phyloP scores from a whole-genome alignment of 2,329 filamentous ascomycete species.

The Talaromyces atroroseus region DNA sequence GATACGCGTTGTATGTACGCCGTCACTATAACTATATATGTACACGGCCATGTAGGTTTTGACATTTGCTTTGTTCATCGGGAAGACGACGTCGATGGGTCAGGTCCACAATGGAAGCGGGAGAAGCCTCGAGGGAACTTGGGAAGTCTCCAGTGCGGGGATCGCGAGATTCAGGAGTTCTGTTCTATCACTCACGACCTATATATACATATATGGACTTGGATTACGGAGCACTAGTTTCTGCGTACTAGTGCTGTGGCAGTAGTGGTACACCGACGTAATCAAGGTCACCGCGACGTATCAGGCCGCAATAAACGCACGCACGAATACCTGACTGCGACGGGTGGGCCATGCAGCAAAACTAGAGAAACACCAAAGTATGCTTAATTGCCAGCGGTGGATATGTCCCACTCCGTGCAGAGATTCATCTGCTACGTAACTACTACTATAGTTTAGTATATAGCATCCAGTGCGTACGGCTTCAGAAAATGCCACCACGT shows the following conservation, averaged over 20 bases:
- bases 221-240: no score
- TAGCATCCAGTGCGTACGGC: no score
- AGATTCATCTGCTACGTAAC: no score
- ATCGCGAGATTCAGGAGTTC: not conserved
- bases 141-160: conserved; percentile 9
- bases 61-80: no score
- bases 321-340: not conserved
- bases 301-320: no score
- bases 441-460: no score
- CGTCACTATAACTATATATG: not conserved
- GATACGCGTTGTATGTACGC: not conserved
- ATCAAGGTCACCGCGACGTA: not conserved
- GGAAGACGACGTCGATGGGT: not conserved
- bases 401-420: not conserved
- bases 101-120: conserved; percentile 16
- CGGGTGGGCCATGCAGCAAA: not conserved
- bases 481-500: no score
- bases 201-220: no score
- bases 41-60: no score
- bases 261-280: not conserved
- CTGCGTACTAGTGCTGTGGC: not conserved
- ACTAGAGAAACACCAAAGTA: not conserved
- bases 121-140: conserved; percentile 15
- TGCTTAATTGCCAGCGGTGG: not conserved
- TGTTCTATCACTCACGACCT: no score